Base-by-base conservation (phyloP, 257 asterid genomes). In the Phtheirospermum japonicum region DNA sequence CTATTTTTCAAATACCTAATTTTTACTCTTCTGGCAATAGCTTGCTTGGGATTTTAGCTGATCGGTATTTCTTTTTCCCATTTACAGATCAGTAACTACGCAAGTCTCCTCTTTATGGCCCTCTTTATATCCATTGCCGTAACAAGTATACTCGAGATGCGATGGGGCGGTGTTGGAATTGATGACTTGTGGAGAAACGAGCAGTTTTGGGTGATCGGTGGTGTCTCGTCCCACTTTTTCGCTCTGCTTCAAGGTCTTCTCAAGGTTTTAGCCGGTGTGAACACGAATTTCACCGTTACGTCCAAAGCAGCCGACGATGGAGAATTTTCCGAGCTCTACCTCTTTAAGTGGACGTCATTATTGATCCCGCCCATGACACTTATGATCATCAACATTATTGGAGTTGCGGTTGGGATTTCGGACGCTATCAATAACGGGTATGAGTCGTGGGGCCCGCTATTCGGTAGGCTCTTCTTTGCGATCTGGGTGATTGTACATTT, bases 191-290 rank as follows among this genome's bases (percentile, higher is more conserved):
- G 98, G 98, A 88, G 98, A 79, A 91, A 91, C 40, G 98, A 91
- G 87, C 98, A 91, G 80, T 91, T 91, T 75, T 88, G 98, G 98
- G 98, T 91, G 48, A 91, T 88, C 12, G 96, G 96, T 36, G 98
- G 96, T 2, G 96, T 76, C 42, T 91, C 98, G 0, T 63, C 98
- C 0, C 98, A 91, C 73, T 79, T 91, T 45, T 92, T 92, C 46
- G 98, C 98, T 52, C 85, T 92, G 54, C 54, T 92, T 54, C 98
- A 92, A 76, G 98, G 98, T 71, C 95, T 92, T 18, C 96, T 91
- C 51, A 91, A 91, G 70, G 98, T 91, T 37, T 61, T 88, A 50
- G 95, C 84, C 33, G 98, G 98, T 39, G 96, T 91, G 20, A 81
- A 70, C 88, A 91, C 98, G 5, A 83, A 86, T 82, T 91, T 91